Conservation (phyloP, 1,284 basidiomycete genomes). For the Malassezia obtusa region DNA sequence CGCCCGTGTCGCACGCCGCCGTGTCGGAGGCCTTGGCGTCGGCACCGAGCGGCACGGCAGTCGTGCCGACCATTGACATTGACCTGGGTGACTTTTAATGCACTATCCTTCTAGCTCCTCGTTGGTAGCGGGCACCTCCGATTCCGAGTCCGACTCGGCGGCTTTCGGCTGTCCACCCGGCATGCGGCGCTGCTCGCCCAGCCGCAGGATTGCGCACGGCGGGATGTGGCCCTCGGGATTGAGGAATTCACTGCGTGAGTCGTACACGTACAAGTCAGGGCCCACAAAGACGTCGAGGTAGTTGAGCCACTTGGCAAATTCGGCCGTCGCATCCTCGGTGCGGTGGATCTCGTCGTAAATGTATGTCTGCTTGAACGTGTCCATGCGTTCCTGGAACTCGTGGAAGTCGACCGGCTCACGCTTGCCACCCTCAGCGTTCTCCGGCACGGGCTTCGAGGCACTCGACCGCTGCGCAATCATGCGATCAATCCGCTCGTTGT, state of each 20-base stretch:
- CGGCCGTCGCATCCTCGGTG: slow-evolving; percentile 67
- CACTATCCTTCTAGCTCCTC: slow-evolving; percentile 9
- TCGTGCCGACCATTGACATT: slow-evolving; percentile 49
- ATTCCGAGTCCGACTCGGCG: slow-evolving; percentile 55
- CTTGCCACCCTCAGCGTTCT: slow-evolving; percentile 18
- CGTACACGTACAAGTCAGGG: slow-evolving; percentile 26
- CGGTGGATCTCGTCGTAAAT: slow-evolving; percentile 49
- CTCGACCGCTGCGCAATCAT: slow-evolving; percentile 5
- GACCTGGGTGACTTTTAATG: slow-evolving; percentile 51
- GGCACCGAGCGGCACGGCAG: slow-evolving; percentile 20
- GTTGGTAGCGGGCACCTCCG: slow-evolving; percentile 30
- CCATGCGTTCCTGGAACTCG: slow-evolving; percentile 22
- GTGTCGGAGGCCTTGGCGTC: slow-evolving; percentile 6
- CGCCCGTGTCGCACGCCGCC: slow-evolving; percentile 1
- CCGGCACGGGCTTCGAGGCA: slow-evolving; percentile 4
- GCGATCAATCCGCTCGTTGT: slow-evolving; percentile 22
- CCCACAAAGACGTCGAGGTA: slow-evolving; percentile 38
- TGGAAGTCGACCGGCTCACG: slow-evolving; percentile 26
- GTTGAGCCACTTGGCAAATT: slow-evolving; percentile 55
- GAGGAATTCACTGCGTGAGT: slow-evolving; percentile 31
- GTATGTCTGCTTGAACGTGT: slow-evolving; percentile 37
- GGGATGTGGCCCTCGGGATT: slow-evolving; percentile 50
- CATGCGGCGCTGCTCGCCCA: slow-evolving; percentile 57
- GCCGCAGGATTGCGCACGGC: slow-evolving; percentile 42
- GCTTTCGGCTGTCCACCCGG: slow-evolving; percentile 59